Percentiles rank a stretch among this genome's conserved stretches.
Conservation (phyloP, 1,284 basidiomycete species). For the Cutaneotrichosporon daszewskae region DNA sequence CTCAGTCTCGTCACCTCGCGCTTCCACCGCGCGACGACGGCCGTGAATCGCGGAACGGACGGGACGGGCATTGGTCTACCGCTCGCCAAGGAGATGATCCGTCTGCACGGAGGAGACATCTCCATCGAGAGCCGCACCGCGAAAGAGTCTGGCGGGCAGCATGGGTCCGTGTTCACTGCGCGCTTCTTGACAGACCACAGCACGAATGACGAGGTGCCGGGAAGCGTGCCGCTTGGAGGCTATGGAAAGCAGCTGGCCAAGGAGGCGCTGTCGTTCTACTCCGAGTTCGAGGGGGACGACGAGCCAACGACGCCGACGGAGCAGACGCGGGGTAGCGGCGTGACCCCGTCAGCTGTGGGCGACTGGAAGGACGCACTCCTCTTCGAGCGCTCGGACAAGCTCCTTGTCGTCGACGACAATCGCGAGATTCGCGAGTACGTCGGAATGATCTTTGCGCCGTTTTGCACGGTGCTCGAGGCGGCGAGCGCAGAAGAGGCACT, state of each 20-base stretch:
- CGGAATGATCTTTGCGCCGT: slow-evolving; percentile 25
- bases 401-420: slow-evolving; percentile 29
- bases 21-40: slow-evolving; percentile 29
- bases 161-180: slow-evolving; percentile 18
- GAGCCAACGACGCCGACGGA: neutral
- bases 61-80: slow-evolving; percentile 10
- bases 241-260: slow-evolving; percentile 7
- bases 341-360: neutral
- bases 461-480: slow-evolving; percentile 36
- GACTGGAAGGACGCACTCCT: slow-evolving; percentile 17
- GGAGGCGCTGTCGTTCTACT: neutral
- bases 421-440: slow-evolving; percentile 31
- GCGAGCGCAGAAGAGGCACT: slow-evolving; percentile 39
- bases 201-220: neutral
- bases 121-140: slow-evolving; percentile 19
- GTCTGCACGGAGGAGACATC: slow-evolving; percentile 46
- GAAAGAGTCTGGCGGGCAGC: neutral
- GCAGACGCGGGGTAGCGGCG: neutral
- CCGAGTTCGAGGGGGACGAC: neutral
- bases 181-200: slow-evolving; percentile 1
- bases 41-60: slow-evolving; percentile 6
- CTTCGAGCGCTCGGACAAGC: slow-evolving; percentile 23
- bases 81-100: slow-evolving; percentile 43
- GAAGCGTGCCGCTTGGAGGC: slow-evolving; percentile 4
- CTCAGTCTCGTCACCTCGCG: slow-evolving; percentile 22